A percentile compares a stretch with the other conserved stretches of the same genome.
phyloP scores from a whole-genome alignment of 2,329 filamentous ascomycete genomes.

The Paracorniculantispora psalliotae region DNA sequence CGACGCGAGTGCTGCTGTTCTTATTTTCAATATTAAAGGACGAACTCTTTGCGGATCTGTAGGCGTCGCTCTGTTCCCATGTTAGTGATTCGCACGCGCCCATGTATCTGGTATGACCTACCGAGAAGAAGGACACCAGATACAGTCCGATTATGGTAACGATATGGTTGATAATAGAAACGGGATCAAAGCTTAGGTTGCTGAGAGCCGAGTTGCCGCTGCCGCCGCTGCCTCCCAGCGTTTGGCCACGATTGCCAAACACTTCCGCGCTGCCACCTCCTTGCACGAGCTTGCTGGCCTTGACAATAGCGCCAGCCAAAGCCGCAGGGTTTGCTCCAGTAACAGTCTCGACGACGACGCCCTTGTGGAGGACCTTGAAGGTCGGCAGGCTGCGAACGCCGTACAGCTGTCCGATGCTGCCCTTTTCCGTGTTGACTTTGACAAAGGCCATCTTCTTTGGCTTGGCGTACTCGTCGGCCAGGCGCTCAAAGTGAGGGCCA shows the following conservation, averaged over 20 bases:
- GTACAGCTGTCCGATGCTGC: constrained; percentile 71
- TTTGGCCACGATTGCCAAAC: constrained; percentile 53
- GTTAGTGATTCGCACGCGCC: background rate
- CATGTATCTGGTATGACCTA: constrained; percentile 28
- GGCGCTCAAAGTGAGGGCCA: constrained; percentile 79
- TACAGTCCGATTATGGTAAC: constrained; percentile 57
- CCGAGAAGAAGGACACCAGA: constrained; percentile 56
- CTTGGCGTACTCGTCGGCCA: constrained; percentile 73
- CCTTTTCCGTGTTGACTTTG: constrained; percentile 84
- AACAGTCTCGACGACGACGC: constrained; percentile 68
- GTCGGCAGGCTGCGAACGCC: constrained; percentile 86
- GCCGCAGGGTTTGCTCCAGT: constrained; percentile 74
- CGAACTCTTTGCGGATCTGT: constrained; percentile 56
- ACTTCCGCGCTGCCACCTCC: constrained; percentile 36
- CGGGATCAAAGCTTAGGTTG: constrained; percentile 30
- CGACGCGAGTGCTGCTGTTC: constrained; percentile 18
- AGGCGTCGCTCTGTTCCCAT: constrained; percentile 50
- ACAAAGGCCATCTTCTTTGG: constrained; percentile 81
- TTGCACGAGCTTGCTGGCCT: constrained; percentile 52
- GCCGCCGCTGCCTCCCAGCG: constrained; percentile 42
- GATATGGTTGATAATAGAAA: constrained; percentile 43
- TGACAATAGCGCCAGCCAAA: constrained; percentile 71
- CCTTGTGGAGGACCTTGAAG: constrained; percentile 83
- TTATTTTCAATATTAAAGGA: constrained; percentile 51
- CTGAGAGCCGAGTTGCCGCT: constrained; percentile 10